phyloP scores from a whole-genome alignment of 1,284 basidiomycete genomes.

The Boletus holoroseus region DNA sequence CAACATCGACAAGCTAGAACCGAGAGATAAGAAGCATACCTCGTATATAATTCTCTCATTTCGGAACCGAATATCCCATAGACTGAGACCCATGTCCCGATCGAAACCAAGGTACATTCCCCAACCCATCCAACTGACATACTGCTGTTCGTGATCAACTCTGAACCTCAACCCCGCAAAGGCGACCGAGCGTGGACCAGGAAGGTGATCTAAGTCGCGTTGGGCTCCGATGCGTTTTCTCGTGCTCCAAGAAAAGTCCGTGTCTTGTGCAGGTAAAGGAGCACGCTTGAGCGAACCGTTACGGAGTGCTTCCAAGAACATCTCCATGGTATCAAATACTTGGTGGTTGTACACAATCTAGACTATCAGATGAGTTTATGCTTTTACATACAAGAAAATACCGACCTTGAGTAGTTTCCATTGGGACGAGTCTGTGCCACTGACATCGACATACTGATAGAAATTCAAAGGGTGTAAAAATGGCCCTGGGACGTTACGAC shows the following conservation, averaged over 20 bases:
- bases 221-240: slow-evolving; percentile 38
- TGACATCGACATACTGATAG: slow-evolving; percentile 54
- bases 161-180: slow-evolving; percentile 56
- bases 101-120: slow-evolving; percentile 58
- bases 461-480: slow-evolving; percentile 54
- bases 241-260: slow-evolving; percentile 43
- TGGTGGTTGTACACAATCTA: slow-evolving; percentile 58
- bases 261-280: slow-evolving; percentile 29
- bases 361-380: not conserved
- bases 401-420: slow-evolving; percentile 50
- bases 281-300: slow-evolving; percentile 48
- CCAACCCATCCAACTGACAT: slow-evolving; percentile 64
- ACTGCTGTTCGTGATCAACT: slow-evolving; percentile 49
- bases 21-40: slow-evolving; percentile 26
- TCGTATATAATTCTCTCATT: slow-evolving; percentile 63
- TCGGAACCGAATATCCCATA: slow-evolving; percentile 63
- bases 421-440: slow-evolving; percentile 46
- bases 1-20: not conserved
- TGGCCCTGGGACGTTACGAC: slow-evolving; percentile 44
- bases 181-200: slow-evolving; percentile 55
- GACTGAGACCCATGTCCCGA: slow-evolving; percentile 59
- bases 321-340: slow-evolving; percentile 43
- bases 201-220: slow-evolving; percentile 56
- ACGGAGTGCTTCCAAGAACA: slow-evolving; percentile 49
- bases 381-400: not conserved